Evolutionary conservation across 495 filamentous ascomycete genomes (phyloP).

Genomic region (Amniculicola lignicola): DNA sequence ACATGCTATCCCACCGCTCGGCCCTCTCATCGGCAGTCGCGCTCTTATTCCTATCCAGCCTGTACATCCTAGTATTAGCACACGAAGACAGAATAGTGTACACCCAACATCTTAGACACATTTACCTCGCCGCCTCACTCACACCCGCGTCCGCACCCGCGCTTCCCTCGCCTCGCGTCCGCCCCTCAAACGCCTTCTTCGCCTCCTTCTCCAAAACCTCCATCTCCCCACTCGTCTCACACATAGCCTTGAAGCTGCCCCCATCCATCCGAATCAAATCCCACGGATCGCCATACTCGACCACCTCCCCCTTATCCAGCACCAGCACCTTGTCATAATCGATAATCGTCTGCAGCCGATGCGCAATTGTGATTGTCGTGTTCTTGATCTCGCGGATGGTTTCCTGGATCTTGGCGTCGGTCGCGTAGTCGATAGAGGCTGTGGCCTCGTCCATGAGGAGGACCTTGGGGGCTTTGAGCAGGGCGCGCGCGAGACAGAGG

Average conservation of each 20-base stretch:
- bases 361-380: constrained; percentile 97
- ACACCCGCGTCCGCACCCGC: too few relatives aligned
- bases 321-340: constrained; percentile 99
- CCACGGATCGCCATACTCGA: constrained; percentile 87
- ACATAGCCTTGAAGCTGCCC: constrained; percentile 84
- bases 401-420: constrained; percentile 92
- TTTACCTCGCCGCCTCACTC: too few relatives aligned
- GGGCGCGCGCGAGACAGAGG: constrained; percentile 87
- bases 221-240: constrained; percentile 88
- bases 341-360: constrained; percentile 91
- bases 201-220: constrained; percentile 68
- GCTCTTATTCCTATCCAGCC: too few relatives aligned
- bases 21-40: too few relatives aligned
- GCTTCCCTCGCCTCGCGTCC: too few relatives aligned
- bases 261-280: constrained; percentile 63
- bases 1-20: too few relatives aligned
- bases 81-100: too few relatives aligned
- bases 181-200: constrained; percentile 64
- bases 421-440: constrained; percentile 95
- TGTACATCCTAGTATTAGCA: too few relatives aligned
- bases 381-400: constrained; percentile 82
- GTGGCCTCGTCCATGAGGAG: constrained; percentile 99
- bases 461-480: constrained; percentile 87
- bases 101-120: too few relatives aligned
- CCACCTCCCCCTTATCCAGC: constrained; percentile 80